Percentiles rank a stretch among this genome's conserved stretches.
Evolutionary conservation across 2,329 filamentous ascomycete species (phyloP).

Genomic region (Nemania sp.): DNA sequence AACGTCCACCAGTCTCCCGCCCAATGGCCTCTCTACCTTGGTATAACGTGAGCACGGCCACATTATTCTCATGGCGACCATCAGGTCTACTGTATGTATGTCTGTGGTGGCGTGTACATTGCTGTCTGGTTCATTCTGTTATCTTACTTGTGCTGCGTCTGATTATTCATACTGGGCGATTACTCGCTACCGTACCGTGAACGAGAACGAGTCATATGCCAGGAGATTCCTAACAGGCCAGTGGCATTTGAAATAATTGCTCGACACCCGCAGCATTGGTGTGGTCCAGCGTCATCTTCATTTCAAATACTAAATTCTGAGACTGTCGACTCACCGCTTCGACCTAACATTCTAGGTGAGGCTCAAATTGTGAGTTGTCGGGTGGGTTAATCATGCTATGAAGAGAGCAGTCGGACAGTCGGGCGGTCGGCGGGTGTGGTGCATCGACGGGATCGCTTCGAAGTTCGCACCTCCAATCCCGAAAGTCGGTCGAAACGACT

Average conservation of each 20-base stretch:
- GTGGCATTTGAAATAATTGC: constrained; percentile 23
- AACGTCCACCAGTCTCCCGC: neutral
- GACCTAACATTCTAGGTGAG: constrained; percentile 1
- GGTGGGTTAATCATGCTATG: neutral
- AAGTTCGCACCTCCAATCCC: neutral
- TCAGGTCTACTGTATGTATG: too few species aligned
- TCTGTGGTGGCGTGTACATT: neutral
- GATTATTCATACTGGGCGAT: neutral
- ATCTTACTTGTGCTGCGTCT: neutral
- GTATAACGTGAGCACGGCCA: neutral
- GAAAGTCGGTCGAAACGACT: neutral
- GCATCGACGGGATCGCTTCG: neutral
- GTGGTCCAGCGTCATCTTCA: constrained; percentile 21
- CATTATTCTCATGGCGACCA: too few species aligned
- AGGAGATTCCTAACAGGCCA: constrained; percentile 1
- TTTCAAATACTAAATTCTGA: constrained; percentile 28
- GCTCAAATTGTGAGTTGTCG: constrained; percentile 3
- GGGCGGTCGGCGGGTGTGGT: neutral
- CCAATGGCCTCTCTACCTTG: neutral
- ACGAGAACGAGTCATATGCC: constrained; percentile 5
- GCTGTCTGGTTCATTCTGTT: neutral
- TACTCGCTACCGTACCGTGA: constrained; percentile 5
- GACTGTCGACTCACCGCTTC: constrained; percentile 21
- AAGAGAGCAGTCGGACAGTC: neutral
- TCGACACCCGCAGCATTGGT: constrained; percentile 24